phyloP scores from a whole-genome alignment of 2,329 filamentous ascomycete genomes.

The Phoma sp. region DNA sequence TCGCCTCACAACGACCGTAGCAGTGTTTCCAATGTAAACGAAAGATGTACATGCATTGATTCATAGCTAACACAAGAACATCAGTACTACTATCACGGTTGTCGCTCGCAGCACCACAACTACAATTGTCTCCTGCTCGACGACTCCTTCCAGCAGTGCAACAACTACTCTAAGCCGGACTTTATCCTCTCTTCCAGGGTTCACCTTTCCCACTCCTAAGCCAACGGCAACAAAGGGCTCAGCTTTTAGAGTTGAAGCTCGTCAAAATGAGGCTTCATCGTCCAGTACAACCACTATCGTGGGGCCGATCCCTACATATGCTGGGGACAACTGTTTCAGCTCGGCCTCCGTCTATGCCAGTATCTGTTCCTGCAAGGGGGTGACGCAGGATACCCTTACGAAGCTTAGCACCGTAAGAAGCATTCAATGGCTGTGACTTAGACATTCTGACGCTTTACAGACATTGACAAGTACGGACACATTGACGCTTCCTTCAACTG shows the following conservation, averaged over 20 bases:
- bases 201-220: neutral
- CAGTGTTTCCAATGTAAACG: conserved; percentile 34
- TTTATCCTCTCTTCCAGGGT: neutral
- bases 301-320: conserved; percentile 33
- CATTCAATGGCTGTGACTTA: neutral
- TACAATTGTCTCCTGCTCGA: neutral
- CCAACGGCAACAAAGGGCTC: neutral
- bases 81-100: conserved; percentile 19
- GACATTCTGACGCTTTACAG: conserved; percentile 16
- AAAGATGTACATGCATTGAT: neutral
- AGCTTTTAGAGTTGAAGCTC: neutral
- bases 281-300: conserved; percentile 22
- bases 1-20: conserved; percentile 35
- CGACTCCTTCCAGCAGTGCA: neutral
- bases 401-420: conserved; percentile 30
- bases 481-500: neutral
- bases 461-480: conserved; percentile 19
- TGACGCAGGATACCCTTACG: conserved; percentile 24
- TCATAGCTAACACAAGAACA: neutral
- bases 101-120: conserved; percentile 4
- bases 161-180: neutral
- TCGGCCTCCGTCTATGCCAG: conserved; percentile 27
- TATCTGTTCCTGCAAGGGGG: conserved; percentile 35
- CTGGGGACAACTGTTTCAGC: conserved; percentile 22
- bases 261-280: neutral